Evolutionary conservation across 352 stramenopile genomes (phyloP).

Genomic region (Pythium monospermum): DNA sequence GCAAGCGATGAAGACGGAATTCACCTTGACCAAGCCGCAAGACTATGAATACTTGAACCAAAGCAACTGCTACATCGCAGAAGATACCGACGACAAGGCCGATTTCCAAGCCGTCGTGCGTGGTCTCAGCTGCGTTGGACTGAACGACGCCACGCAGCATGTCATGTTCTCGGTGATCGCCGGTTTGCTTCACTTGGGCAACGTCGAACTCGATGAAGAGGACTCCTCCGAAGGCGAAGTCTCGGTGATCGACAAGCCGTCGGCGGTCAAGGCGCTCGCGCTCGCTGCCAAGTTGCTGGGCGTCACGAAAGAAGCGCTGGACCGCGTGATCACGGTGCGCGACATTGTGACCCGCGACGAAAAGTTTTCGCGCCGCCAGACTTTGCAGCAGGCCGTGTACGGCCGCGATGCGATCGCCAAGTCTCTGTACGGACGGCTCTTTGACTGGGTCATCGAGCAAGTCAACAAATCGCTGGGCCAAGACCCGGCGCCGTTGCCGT

Average conservation of each 20-base stretch:
- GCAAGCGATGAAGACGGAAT: constrained; percentile 40
- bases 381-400: constrained; percentile 82
- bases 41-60: constrained; percentile 94
- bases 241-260: constrained; percentile 64
- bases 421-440: constrained; percentile 90
- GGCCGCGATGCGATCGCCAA: constrained; percentile 91
- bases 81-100: constrained; percentile 89
- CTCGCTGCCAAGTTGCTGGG: constrained; percentile 61
- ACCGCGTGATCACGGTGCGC: constrained; percentile 81
- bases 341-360: constrained; percentile 83
- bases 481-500: constrained; percentile 69
- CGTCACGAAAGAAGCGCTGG: constrained; percentile 53
- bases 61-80: constrained; percentile 89
- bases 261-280: constrained; percentile 52
- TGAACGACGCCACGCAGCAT: constrained; percentile 61
- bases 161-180: constrained; percentile 91
- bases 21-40: constrained; percentile 68
- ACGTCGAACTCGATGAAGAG: constrained; percentile 93
- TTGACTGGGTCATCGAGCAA: constrained; percentile 91
- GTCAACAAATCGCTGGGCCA: constrained; percentile 88
- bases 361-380: constrained; percentile 78
- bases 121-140: constrained; percentile 73
- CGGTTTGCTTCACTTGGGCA: constrained; percentile 94
- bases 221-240: constrained; percentile 78
- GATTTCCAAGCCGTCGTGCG: constrained; percentile 72